Evolutionary conservation across 78 protist genomes (phyloP).

Genomic region (Capsaspora owczarzaki): DNA sequence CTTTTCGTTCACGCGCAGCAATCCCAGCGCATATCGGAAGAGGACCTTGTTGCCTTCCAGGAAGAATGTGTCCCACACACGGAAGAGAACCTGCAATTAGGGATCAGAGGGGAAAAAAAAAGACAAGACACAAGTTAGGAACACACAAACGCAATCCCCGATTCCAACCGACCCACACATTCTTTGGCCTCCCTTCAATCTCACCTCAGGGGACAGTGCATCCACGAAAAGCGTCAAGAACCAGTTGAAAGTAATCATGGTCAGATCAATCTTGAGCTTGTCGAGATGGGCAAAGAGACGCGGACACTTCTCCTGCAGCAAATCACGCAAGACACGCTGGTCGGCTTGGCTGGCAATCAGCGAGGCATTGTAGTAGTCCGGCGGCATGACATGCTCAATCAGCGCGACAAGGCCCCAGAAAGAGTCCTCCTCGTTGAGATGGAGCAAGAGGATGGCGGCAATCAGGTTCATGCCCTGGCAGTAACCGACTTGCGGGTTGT

Average conservation of each 20-base stretch:
- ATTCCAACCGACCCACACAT: no score
- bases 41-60: background rate
- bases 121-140: no score
- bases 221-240: background rate
- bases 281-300: background rate
- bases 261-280: background rate
- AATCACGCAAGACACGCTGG: background rate
- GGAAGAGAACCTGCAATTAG: background rate
- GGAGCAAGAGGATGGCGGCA: slow-evolving; percentile 19
- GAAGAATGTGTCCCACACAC: background rate
- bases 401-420: slow-evolving; percentile 20
- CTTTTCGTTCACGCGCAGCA: background rate
- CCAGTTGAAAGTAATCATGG: background rate
- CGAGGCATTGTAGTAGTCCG: background rate
- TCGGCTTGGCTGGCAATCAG: background rate
- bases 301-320: background rate
- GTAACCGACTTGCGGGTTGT: slow-evolving; percentile 12
- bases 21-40: background rate
- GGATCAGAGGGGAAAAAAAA: no score
- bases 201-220: background rate
- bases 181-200: no score
- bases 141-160: no score
- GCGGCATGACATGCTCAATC: background rate
- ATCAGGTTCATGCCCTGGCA: slow-evolving; percentile 17
- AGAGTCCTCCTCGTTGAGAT: slow-evolving; percentile 21